Evolutionary conservation across 805 yeast genomes (phyloP).

Genomic region (Yamadazyma ubonensis): DNA sequence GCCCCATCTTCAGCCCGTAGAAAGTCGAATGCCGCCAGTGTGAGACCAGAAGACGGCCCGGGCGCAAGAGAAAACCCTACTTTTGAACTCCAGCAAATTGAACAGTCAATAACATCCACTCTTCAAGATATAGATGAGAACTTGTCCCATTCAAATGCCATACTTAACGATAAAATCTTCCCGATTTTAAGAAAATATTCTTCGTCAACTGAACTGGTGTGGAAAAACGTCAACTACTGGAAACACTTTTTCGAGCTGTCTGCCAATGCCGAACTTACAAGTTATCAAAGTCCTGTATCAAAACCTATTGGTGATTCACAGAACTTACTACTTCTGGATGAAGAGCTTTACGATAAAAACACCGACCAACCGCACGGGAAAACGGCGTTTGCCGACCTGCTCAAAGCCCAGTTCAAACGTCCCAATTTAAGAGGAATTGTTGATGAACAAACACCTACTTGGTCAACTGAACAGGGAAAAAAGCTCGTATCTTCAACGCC

Average conservation of each 20-base stretch:
- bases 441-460: constrained; percentile 35
- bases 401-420: constrained; percentile 16
- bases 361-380: not conserved
- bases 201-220: constrained; percentile 54
- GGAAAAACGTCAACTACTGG: constrained; percentile 72
- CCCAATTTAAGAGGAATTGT: constrained; percentile 20
- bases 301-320: constrained; percentile 23
- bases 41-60: constrained; percentile 1
- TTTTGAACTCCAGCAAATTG: constrained; percentile 58
- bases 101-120: constrained; percentile 74
- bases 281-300: constrained; percentile 45
- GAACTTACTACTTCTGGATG: constrained; percentile 19
- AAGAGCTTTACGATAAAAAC: constrained; percentile 10
- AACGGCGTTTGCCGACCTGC: no score
- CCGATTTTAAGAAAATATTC: constrained; percentile 68
- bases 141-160: constrained; percentile 62
- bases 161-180: constrained; percentile 63
- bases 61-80: constrained; percentile 23
- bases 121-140: constrained; percentile 79
- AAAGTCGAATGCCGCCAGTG: constrained; percentile 18
- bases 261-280: constrained; percentile 61
- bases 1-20: constrained; percentile 34
- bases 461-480: constrained; percentile 31
- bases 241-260: constrained; percentile 74
- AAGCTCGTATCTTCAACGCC: constrained; percentile 13